Evolutionary conservation across 1,284 basidiomycete genomes (phyloP).

Genomic region (Ustanciosporium gigantosporum): DNA sequence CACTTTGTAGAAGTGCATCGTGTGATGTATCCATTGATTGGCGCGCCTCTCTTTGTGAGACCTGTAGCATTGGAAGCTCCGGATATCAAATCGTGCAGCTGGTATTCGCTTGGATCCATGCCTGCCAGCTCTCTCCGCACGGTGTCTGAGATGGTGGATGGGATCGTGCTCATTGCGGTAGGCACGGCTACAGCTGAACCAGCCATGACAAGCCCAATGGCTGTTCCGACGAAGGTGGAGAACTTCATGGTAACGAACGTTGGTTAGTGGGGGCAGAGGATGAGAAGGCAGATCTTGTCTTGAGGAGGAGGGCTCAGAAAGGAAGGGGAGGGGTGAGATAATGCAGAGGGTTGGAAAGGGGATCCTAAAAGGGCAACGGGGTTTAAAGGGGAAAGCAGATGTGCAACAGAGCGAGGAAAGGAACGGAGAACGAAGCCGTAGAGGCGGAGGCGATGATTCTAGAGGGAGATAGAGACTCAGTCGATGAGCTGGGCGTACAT

Average conservation of each 20-base stretch:
- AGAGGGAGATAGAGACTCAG: too few relatives aligned
- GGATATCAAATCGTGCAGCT: constrained; percentile 1
- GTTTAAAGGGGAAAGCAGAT: too few relatives aligned
- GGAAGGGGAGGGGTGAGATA: too few relatives aligned
- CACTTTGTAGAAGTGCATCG: constrained; percentile 21
- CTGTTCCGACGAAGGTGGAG: constrained; percentile 15
- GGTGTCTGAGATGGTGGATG: constrained; percentile 20
- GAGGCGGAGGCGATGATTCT: too few relatives aligned
- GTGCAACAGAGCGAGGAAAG: too few relatives aligned
- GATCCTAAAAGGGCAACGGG: too few relatives aligned
- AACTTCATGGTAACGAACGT: constrained; percentile 16
- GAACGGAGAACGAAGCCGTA: too few relatives aligned
- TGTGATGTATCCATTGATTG: constrained; percentile 18
- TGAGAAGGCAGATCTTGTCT: neutral
- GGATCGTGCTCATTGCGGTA: constrained; percentile 21
- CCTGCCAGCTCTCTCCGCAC: constrained; percentile 17
- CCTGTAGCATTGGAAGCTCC: neutral
- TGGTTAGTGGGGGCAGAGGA: neutral
- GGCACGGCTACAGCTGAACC: constrained; percentile 12
- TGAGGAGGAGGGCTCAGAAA: too few relatives aligned
- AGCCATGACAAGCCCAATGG: constrained; percentile 8
- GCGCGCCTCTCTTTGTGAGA: constrained; percentile 13
- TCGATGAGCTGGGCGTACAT: too few relatives aligned
- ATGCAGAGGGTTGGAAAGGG: too few relatives aligned
- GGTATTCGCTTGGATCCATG: constrained; percentile 6